phyloP scores from a whole-genome alignment of 1,284 basidiomycete species.

The Lignosus rhinocerotis region DNA sequence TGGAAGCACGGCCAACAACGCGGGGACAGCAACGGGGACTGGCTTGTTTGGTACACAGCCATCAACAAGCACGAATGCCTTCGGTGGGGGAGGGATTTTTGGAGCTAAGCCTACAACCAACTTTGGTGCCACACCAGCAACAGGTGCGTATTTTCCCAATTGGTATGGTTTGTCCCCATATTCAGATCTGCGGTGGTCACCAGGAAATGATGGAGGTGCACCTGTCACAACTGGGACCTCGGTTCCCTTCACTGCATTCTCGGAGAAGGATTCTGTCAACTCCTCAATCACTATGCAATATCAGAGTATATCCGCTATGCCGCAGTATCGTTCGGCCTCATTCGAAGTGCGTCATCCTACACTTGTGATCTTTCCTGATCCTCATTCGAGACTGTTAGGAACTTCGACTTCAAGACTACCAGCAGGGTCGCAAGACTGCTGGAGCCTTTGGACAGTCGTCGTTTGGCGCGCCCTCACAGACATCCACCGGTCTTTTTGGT shows the following conservation, averaged over 20 bases:
- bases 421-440: slow-evolving; percentile 71
- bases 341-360: slow-evolving; percentile 53
- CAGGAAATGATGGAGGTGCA: slow-evolving; percentile 33
- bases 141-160: slow-evolving; percentile 21
- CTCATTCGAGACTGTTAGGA: slow-evolving; percentile 46
- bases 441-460: slow-evolving; percentile 48
- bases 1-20: slow-evolving; percentile 12
- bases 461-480: slow-evolving; percentile 41
- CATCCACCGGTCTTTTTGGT: slow-evolving; percentile 32
- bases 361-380: slow-evolving; percentile 9
- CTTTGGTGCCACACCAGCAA: slow-evolving; percentile 43
- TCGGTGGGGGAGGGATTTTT: slow-evolving; percentile 40
- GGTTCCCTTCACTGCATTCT: slow-evolving; percentile 52
- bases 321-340: slow-evolving; percentile 67
- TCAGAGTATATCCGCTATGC: slow-evolving; percentile 75
- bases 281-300: slow-evolving; percentile 53
- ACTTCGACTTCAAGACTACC: slow-evolving; percentile 73
- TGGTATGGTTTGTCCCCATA: not conserved
- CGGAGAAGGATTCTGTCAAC: slow-evolving; percentile 59
- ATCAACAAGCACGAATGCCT: slow-evolving; percentile 27
- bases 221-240: slow-evolving; percentile 65
- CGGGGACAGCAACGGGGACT: slow-evolving; percentile 17
- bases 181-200: not conserved
- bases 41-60: slow-evolving; percentile 28
- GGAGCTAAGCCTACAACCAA: slow-evolving; percentile 48